Base-by-base conservation (phyloP, 306 rosid species). In the Quercus variabilis region DNA sequence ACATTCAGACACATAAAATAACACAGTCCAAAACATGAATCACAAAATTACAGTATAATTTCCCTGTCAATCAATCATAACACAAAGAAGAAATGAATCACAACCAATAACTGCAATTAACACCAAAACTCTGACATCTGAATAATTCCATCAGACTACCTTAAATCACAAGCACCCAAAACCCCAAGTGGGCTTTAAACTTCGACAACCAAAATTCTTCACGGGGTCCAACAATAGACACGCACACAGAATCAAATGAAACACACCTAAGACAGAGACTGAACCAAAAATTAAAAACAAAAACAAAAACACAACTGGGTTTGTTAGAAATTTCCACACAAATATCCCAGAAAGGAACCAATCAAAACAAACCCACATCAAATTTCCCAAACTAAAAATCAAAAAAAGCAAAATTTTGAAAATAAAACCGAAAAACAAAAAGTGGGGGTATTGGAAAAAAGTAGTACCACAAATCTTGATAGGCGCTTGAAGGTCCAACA, bases 401-500 rank as follows among this genome's bases (percentile, higher is more conserved):
- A 64, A 55, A 30, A 67, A 41, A 56, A 51, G 2, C 14, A 31
- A 54, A 55, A 30, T 71, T 51, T 10, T 43, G 25, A 55, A 73
- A 20, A 51, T 3, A 9, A 72, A 65, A 18, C 38, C n/a, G 46
- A 54, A 46, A 43, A 14, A 7, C 21, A 43, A 69, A 54, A 58
- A 18, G n/a, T 1, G 64, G 74, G 64, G 74, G 80, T 26, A 79
- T 58, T 55, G 64, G 18, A 3, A 13, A 55, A 63, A 69, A 55
- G 56, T 57, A 69, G 73, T 83, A 94, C 98, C 97, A 65, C 97
- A 92, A 88, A 94, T 94, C 88, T 94, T 94, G 78, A 94, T 92
- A 81, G 98, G 98, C 17, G 97, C 96, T 80, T 92, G 90, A 58
- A 94, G 94, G 78, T 94, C 93, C 83, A 94, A 81, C 78, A 92